phyloP scores from a whole-genome alignment of 2,329 filamentous ascomycete species.

The Paecilomyces niveus region DNA sequence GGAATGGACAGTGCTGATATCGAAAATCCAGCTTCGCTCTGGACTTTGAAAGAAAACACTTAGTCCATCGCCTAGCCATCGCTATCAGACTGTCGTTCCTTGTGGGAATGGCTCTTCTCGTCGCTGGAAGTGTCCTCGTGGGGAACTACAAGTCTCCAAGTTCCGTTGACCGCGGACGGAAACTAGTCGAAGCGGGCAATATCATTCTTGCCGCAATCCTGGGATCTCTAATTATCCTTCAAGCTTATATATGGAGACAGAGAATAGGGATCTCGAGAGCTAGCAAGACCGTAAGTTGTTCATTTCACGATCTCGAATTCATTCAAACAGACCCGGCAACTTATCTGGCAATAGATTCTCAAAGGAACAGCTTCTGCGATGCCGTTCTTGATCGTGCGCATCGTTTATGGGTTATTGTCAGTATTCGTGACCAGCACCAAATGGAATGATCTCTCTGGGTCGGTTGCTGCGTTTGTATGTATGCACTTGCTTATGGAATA shows the following conservation, averaged over 20 bases:
- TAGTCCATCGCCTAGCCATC: conserved; percentile 4
- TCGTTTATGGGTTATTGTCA: conserved; percentile 16
- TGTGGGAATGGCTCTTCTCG: conserved; percentile 10
- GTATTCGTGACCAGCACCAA: conserved; percentile 7
- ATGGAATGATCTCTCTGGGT: conserved; percentile 14
- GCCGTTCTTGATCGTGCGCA: conserved; percentile 16
- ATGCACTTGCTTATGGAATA: conserved; percentile 17
- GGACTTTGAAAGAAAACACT: conserved; percentile 4
- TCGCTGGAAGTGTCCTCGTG: conserved; percentile 12
- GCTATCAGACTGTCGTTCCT: conserved; percentile 13
- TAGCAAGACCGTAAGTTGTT: conserved; percentile 10
- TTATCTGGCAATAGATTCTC: conserved; percentile 6
- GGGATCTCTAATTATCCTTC: conserved; percentile 10
- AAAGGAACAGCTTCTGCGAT: conserved; percentile 9
- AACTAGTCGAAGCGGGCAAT: conserved; percentile 15
- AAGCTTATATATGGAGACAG: conserved; percentile 13
- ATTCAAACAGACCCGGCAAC: neutral
- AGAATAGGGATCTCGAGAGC: conserved; percentile 4
- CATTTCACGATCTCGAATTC: neutral
- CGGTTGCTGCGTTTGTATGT: conserved; percentile 13
- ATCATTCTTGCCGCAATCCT: conserved; percentile 13
- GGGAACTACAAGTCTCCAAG: conserved; percentile 9
- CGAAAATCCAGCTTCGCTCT: neutral
- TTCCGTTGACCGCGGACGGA: conserved; percentile 7
- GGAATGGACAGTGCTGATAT: neutral